These are phyloP conservation scores for Malus asiatica DNA, from an alignment of 306 rosid genomes.

Conservation along the genomic window DNA sequence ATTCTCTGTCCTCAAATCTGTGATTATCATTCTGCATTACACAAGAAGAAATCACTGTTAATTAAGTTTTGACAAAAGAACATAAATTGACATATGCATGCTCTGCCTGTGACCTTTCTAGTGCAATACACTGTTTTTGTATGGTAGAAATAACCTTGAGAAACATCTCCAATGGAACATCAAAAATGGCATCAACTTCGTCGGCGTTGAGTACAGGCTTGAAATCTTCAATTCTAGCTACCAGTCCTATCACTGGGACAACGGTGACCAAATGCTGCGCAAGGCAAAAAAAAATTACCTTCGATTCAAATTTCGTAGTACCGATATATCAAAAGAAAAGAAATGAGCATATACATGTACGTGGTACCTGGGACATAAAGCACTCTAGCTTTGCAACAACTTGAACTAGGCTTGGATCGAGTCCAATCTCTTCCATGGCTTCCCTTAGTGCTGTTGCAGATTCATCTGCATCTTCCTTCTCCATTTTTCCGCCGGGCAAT, in stretches of 20 bases:
- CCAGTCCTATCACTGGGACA: constrained; percentile 26
- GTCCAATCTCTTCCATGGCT: constrained; percentile 35
- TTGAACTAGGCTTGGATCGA: constrained; percentile 19
- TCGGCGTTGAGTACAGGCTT: constrained; percentile 22
- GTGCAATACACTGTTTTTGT: neutral
- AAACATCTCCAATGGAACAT: constrained; percentile 32
- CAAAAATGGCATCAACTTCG: constrained; percentile 27
- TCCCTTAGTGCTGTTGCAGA: constrained; percentile 31
- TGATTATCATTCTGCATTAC: constrained; percentile 20
- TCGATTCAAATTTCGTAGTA: neutral
- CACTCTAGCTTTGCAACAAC: constrained; percentile 22
- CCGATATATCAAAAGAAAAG: neutral
- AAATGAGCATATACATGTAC: neutral
- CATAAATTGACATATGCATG: neutral
- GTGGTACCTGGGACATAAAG: constrained; percentile 21
- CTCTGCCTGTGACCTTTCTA: neutral
- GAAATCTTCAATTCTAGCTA: constrained; percentile 17
- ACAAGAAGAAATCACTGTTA: neutral
- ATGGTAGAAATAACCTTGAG: constrained; percentile 17
- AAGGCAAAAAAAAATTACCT: neutral
- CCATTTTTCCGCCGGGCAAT: constrained; percentile 37
- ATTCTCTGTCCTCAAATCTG: constrained; percentile 27
- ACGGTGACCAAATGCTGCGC: constrained; percentile 22
- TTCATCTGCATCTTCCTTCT: constrained; percentile 29
- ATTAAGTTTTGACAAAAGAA: neutral